phyloP scores from a whole-genome alignment of 179 eudicot species.

The Spinacia oleracea region DNA sequence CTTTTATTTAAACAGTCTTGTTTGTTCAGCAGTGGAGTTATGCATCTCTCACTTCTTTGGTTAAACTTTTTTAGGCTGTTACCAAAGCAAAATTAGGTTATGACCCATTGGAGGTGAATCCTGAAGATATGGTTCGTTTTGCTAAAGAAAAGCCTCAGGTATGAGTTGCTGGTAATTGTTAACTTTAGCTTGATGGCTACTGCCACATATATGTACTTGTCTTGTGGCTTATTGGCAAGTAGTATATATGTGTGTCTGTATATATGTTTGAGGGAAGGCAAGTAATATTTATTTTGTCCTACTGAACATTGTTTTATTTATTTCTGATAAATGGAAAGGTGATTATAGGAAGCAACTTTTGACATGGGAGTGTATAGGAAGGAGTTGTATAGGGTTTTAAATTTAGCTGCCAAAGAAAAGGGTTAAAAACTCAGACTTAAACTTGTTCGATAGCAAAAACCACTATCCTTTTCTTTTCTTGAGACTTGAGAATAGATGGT shows the following conservation, averaged over 20 bases:
- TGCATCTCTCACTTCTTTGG: neutral
- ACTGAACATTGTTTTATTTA: neutral
- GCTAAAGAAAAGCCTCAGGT: conserved; percentile 97
- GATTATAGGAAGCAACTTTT: neutral
- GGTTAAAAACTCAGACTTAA: neutral
- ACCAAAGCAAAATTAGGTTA: conserved; percentile 95
- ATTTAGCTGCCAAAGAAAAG: neutral
- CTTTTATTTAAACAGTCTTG: neutral
- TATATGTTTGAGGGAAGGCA: too few relatives aligned
- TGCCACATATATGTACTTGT: neutral
- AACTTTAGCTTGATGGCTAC: neutral
- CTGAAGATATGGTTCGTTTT: conserved; percentile 98
- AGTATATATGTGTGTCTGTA: too few relatives aligned
- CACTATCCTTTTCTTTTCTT: neutral
- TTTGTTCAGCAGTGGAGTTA: conserved; percentile 5
- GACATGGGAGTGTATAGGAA: neutral
- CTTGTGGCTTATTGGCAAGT: neutral
- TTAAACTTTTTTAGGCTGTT: conserved; percentile 64
- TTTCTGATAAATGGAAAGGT: neutral
- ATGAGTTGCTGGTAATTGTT: conserved; percentile 16
- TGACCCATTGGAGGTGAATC: conserved; percentile 97
- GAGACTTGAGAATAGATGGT: neutral
- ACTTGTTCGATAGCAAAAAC: too few relatives aligned
- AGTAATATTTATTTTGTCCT: neutral
- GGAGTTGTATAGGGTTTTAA: neutral